Percentiles rank a stretch among this genome's conserved stretches.
Evolutionary conservation across 2,329 filamentous ascomycete genomes (phyloP).

Genomic region (Trichothecium roseum): DNA sequence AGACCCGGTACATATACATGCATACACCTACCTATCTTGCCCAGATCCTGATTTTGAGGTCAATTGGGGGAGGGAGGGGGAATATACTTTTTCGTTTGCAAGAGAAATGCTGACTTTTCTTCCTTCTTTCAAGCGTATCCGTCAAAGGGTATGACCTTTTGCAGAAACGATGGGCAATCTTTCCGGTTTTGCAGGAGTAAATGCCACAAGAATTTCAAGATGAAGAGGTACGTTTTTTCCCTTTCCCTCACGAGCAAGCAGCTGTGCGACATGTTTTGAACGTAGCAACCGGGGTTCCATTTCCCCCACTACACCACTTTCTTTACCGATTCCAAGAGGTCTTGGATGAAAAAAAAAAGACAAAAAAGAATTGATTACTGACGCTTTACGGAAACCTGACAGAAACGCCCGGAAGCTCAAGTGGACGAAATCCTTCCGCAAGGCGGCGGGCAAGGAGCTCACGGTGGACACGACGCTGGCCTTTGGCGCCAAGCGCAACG

Average conservation of each 20-base stretch:
- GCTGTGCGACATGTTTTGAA: too few relatives aligned
- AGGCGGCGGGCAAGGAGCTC: conserved; percentile 71
- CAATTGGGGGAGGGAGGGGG: too few relatives aligned
- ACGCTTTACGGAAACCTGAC: conserved; percentile 30
- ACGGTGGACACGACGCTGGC: conserved; percentile 89
- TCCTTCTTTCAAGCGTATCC: conserved; percentile 22
- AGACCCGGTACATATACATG: too few relatives aligned
- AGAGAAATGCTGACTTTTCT: too few relatives aligned
- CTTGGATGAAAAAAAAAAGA: conserved; percentile 18
- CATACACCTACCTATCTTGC: too few relatives aligned
- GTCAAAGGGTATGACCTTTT: conserved; percentile 45
- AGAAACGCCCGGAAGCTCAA: conserved; percentile 92
- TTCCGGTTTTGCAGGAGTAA: conserved; percentile 50
- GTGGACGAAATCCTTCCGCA: conserved; percentile 92
- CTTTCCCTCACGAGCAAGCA: too few relatives aligned
- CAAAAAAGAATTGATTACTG: neutral
- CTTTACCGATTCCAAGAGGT: conserved; percentile 29
- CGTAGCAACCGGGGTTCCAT: too few relatives aligned
- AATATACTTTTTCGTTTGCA: too few relatives aligned
- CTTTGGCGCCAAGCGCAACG: conserved; percentile 86
- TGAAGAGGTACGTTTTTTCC: neutral
- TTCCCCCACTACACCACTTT: conserved; percentile 1
- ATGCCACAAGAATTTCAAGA: conserved; percentile 45
- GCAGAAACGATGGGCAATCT: conserved; percentile 36
- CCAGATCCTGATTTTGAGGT: too few relatives aligned